Conservation (phyloP, 2,329 filamentous ascomycete species). For the Fusarium penzigii region DNA sequence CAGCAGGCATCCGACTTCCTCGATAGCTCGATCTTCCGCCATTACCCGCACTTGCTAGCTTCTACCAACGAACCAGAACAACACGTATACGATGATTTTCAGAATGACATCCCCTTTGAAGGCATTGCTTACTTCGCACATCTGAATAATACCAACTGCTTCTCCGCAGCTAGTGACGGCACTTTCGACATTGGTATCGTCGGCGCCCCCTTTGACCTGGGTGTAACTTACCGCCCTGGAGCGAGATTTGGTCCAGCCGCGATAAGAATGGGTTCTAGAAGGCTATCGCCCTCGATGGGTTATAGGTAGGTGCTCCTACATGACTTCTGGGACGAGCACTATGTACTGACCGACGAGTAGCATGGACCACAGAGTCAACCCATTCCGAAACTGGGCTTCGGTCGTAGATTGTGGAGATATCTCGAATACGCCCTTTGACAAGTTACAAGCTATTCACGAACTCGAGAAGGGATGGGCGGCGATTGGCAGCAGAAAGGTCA, state of each 20-base stretch:
- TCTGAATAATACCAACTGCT: conserved; percentile 2
- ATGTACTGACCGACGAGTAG: not conserved
- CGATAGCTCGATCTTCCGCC: not conserved
- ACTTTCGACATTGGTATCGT: conserved; percentile 4
- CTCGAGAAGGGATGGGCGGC: conserved; percentile 22
- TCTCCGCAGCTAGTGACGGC: not conserved
- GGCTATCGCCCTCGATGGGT: conserved; percentile 43
- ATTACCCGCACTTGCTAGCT: not conserved
- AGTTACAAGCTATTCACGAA: conserved; percentile 21
- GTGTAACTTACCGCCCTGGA: conserved; percentile 21
- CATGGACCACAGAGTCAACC: conserved; percentile 8
- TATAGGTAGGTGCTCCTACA: conserved; percentile 1
- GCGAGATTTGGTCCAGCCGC: conserved; percentile 78
- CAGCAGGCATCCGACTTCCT: not conserved
- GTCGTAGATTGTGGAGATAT: conserved; percentile 79
- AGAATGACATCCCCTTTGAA: not conserved
- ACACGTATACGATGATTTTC: not conserved
- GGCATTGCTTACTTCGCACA: conserved; percentile 1
- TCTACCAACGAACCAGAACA: not conserved
- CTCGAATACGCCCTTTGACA: conserved; percentile 22
- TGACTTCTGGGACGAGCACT: too few species aligned
- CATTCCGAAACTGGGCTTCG: conserved; percentile 58
- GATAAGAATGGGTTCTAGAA: conserved; percentile 75
- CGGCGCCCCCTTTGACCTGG: conserved; percentile 1
- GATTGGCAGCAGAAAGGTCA: conserved; percentile 14